Conservation (phyloP, 148 eudicot species). For the Persicaria maculosa region DNA sequence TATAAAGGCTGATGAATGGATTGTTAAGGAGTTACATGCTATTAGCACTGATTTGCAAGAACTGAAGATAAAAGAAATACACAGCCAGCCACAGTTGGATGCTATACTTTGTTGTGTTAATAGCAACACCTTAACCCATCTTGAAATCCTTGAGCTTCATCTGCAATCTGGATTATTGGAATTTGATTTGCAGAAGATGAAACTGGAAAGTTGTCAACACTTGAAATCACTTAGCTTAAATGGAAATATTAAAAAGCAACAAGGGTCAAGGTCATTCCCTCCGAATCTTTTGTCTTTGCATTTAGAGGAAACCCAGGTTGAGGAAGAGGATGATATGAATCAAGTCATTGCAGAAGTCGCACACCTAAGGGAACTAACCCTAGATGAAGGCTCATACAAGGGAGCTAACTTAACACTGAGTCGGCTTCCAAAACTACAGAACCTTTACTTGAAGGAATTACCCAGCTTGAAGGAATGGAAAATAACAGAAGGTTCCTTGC, state of each 20-base stretch:
- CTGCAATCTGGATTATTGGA: neutral
- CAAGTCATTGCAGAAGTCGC: neutral
- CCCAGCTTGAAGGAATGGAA: neutral
- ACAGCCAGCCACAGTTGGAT: neutral
- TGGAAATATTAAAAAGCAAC: neutral
- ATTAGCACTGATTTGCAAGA: neutral
- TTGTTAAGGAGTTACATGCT: neutral
- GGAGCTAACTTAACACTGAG: neutral
- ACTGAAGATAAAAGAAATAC: neutral
- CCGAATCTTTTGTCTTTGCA: neutral
- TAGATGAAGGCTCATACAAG: neutral
- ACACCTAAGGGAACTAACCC: neutral
- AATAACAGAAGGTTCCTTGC: neutral
- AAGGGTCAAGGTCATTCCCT: neutral
- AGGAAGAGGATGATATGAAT: neutral
- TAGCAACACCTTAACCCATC: neutral
- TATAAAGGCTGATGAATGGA: neutral
- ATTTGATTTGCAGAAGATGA: neutral
- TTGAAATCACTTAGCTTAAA: neutral
- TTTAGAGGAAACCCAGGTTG: neutral
- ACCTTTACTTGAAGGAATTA: neutral
- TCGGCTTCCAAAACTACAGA: neutral
- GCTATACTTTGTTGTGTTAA: neutral
- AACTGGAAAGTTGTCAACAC: neutral
- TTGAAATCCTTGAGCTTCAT: neutral